Conservation (phyloP, 768 basidiomycete genomes). For the Hygrocybe coccinea region DNA sequence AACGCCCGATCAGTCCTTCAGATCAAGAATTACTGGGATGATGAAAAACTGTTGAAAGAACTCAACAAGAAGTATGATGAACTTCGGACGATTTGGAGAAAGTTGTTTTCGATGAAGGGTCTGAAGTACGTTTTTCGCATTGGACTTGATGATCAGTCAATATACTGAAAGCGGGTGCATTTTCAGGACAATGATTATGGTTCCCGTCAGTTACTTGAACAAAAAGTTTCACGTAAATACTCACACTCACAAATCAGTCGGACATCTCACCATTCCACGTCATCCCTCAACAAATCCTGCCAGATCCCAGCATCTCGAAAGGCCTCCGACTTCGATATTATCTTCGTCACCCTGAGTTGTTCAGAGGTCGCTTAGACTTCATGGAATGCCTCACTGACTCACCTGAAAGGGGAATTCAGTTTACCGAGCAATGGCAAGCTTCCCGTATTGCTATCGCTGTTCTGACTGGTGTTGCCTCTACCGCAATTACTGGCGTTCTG, state of each 20-base stretch:
- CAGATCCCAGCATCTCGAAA: neutral
- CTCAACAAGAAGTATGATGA: neutral
- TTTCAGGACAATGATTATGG: neutral
- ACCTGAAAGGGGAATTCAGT: neutral
- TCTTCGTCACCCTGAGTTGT: neutral
- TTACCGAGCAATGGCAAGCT: neutral
- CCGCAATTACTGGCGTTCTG: neutral
- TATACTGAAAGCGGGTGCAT: neutral
- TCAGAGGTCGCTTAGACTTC: neutral
- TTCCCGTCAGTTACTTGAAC: neutral
- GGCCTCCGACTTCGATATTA: neutral
- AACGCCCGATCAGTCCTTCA: neutral
- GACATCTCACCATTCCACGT: neutral
- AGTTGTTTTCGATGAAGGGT: neutral
- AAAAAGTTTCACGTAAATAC: neutral
- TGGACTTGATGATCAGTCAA: neutral
- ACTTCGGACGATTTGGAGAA: neutral
- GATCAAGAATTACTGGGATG: neutral
- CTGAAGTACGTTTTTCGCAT: neutral
- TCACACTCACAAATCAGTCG: neutral
- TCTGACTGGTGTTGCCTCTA: neutral
- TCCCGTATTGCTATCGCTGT: neutral
- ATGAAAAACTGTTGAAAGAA: neutral
- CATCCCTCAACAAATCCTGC: neutral
- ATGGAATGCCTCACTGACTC: neutral